phyloP scores from a whole-genome alignment of 179 eudicot species.

The Silene vulgaris region DNA sequence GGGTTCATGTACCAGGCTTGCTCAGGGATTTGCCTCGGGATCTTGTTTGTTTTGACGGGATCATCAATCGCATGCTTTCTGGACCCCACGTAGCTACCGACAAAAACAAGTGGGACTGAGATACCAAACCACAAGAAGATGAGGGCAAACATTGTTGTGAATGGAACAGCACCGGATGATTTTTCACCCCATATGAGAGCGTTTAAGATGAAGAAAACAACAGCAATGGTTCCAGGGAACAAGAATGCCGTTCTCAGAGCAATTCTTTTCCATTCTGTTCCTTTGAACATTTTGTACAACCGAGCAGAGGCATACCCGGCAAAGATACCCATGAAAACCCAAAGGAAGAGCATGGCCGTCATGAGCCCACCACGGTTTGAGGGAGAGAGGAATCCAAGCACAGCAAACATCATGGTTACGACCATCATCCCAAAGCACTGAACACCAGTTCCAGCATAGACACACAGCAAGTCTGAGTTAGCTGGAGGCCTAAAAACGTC shows the following conservation, averaged over 20 bases:
- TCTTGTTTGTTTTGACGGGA: constrained; percentile 33
- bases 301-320: constrained; percentile 50
- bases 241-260: constrained; percentile 42
- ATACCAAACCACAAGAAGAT: constrained; percentile 48
- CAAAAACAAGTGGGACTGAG: constrained; percentile 49
- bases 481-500: constrained; percentile 46
- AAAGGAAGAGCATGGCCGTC: constrained; percentile 48
- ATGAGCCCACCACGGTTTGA: constrained; percentile 58
- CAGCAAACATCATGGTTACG: constrained; percentile 45
- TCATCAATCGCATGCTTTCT: constrained; percentile 34
- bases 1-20: constrained; percentile 48
- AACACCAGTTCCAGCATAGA: constrained; percentile 51
- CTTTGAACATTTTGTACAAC: constrained; percentile 50
- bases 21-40: constrained; percentile 32
- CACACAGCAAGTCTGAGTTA: constrained; percentile 41
- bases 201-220: constrained; percentile 38
- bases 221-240: constrained; percentile 42
- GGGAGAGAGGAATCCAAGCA: constrained; percentile 51
- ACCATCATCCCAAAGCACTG: constrained; percentile 48
- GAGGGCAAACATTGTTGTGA: constrained; percentile 48
- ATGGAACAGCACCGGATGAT: constrained; percentile 49
- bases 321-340: constrained; percentile 50
- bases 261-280: constrained; percentile 46
- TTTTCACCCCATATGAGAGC: constrained; percentile 51
- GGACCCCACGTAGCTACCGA: constrained; percentile 42